Conservation (phyloP, 192 early-diverging fungal species). For the Backusella liffmaniae region DNA sequence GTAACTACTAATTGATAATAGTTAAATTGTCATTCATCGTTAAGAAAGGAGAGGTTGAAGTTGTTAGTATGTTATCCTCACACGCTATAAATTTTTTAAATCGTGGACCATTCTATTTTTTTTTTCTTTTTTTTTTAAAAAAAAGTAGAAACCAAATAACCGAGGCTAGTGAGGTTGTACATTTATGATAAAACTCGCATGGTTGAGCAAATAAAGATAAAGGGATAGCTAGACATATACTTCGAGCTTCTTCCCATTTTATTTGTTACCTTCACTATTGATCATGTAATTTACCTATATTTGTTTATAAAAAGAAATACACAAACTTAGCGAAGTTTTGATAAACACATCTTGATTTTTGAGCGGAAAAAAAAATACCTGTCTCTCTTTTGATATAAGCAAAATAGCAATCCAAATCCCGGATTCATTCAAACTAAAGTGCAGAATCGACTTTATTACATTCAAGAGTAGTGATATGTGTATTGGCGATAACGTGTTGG, state of each 20-base stretch:
- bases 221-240: too few relatives aligned
- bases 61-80: neutral
- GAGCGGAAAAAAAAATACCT: too few relatives aligned
- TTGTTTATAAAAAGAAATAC: too few relatives aligned
- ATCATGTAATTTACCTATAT: too few relatives aligned
- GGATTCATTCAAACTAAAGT: neutral
- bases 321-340: too few relatives aligned
- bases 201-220: too few relatives aligned
- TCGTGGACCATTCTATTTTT: too few relatives aligned
- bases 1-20: neutral
- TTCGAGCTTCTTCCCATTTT: too few relatives aligned
- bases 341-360: too few relatives aligned
- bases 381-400: neutral
- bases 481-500: neutral
- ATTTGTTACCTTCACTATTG: too few relatives aligned
- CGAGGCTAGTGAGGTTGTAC: neutral
- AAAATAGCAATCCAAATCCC: neutral
- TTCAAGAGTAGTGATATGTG: neutral
- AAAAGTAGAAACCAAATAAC: neutral
- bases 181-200: too few relatives aligned
- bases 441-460: neutral
- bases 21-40: neutral
- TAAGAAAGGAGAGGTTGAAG: neutral
- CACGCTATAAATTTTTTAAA: neutral
- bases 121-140: too few relatives aligned